Conservation (phyloP, 306 rosid species). For the Sechiopsis laciniata region DNA sequence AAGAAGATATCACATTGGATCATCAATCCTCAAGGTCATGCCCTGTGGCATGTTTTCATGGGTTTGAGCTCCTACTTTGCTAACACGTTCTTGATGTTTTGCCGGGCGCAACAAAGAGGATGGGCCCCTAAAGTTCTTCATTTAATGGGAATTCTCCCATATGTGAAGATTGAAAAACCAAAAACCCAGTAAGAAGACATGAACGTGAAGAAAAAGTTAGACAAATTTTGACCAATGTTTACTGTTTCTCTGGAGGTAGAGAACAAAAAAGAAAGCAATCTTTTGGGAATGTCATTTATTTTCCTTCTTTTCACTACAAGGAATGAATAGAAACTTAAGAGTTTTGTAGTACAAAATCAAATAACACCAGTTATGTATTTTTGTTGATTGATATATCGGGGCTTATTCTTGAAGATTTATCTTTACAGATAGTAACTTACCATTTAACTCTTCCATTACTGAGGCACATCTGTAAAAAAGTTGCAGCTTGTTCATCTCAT, state of each 20-base stretch:
- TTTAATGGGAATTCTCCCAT: constrained; percentile 61
- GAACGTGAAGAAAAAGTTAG: constrained; percentile 14
- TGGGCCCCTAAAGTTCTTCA: constrained; percentile 56
- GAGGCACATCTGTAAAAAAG: neutral
- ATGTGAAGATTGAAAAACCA: constrained; percentile 70
- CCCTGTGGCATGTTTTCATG: constrained; percentile 79
- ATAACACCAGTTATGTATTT: neutral
- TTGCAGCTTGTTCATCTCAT: neutral
- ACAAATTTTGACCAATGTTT: constrained; percentile 17
- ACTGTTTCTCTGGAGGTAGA: constrained; percentile 4
- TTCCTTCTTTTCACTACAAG: neutral
- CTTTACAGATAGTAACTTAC: neutral
- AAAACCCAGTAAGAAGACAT: constrained; percentile 48
- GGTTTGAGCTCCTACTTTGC: constrained; percentile 65
- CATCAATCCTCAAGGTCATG: constrained; percentile 78
- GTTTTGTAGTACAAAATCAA: neutral
- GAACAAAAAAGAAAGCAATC: neutral
- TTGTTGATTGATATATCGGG: neutral
- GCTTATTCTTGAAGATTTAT: constrained; percentile 5
- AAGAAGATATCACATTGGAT: constrained; percentile 51
- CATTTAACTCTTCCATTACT: neutral
- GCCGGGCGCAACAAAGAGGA: constrained; percentile 76
- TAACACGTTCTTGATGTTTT: constrained; percentile 84
- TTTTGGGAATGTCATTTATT: constrained; percentile 5
- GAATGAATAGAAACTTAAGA: neutral